These are phyloP conservation scores for Actinidia arguta DNA, from an alignment of 179 eudicot species.

Conservation along the genomic window DNA sequence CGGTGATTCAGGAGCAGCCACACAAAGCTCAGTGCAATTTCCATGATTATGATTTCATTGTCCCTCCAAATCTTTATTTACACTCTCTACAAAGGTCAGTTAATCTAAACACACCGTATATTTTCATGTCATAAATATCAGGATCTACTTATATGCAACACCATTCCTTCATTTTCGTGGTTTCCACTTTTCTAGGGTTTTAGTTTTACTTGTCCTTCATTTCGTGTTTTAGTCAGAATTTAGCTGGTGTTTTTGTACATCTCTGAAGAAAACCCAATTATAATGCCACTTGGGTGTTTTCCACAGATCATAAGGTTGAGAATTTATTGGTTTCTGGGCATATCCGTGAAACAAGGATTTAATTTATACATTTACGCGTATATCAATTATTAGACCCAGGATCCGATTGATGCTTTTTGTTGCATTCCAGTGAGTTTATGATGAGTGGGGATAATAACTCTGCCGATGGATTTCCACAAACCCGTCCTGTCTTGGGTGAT, in stretches of 20 bases:
- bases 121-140: not conserved
- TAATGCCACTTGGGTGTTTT: not conserved
- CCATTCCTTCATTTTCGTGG: not conserved
- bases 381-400: not conserved
- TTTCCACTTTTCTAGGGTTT: not conserved
- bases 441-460: constrained; percentile 60
- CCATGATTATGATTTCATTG: not conserved
- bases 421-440: not conserved
- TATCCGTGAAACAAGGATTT: not conserved
- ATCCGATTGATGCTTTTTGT: constrained; percentile 11
- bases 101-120: not conserved
- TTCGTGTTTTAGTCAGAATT: not conserved
- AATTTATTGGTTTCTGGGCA: too few species aligned
- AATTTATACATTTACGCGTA: not conserved
- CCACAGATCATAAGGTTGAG: not conserved
- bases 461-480: constrained; percentile 35
- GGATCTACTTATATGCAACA: not conserved
- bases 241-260: not conserved
- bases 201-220: too few species aligned
- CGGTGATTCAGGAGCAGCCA: not conserved
- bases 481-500: constrained; percentile 57
- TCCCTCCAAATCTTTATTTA: not conserved
- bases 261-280: not conserved
- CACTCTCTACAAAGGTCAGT: constrained; percentile 6
- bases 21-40: not conserved